Conservation (phyloP, 805 yeast genomes). For the Candida morakotiae region DNA sequence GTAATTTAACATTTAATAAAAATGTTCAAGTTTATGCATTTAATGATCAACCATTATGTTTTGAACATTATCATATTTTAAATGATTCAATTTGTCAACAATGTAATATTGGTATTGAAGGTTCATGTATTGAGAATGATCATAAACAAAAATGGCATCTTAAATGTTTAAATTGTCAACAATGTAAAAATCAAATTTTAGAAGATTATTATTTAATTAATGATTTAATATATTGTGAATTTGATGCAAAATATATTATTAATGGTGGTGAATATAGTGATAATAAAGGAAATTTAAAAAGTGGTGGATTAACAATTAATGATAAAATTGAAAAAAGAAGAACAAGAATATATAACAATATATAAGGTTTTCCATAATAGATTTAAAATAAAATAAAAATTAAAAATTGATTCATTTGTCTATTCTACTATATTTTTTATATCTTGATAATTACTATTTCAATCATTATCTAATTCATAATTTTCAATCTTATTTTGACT, state of each 20-base stretch:
- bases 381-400: neutral
- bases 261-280: constrained; percentile 20
- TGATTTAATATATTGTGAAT: constrained; percentile 50
- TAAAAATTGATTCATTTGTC: too few species aligned
- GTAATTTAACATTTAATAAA: constrained; percentile 55
- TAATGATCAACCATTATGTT: constrained; percentile 79
- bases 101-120: constrained; percentile 81
- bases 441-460: constrained; percentile 9
- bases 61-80: constrained; percentile 65
- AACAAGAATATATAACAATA: constrained; percentile 24
- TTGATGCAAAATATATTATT: constrained; percentile 29
- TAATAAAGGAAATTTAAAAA: constrained; percentile 13
- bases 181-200: constrained; percentile 49
- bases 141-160: constrained; percentile 69
- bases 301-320: constrained; percentile 19
- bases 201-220: constrained; percentile 54
- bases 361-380: too few species aligned
- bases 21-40: constrained; percentile 69
- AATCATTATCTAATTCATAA: constrained; percentile 37
- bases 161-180: constrained; percentile 64
- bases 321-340: constrained; percentile 42
- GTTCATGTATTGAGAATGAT: constrained; percentile 82
- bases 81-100: constrained; percentile 72
- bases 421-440: too few species aligned
- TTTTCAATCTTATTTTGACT: constrained; percentile 1